Percentiles rank a stretch among this genome's conserved stretches.
Evolutionary conservation across 139 green algal species (phyloP).

Genomic region (Ettlia oleoabundans): DNA sequence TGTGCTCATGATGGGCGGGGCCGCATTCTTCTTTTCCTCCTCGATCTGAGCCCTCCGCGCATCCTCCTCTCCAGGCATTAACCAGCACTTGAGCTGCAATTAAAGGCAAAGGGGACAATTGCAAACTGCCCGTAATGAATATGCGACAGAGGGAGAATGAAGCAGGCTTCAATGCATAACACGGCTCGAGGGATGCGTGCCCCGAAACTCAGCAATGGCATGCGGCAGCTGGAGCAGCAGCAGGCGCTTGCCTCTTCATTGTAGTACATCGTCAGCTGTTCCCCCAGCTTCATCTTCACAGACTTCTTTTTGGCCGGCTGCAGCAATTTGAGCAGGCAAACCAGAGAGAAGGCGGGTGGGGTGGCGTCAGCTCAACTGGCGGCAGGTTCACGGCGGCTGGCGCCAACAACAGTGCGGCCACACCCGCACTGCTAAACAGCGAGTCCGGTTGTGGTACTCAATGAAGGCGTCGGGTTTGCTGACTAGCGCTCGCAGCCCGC

Average conservation of each 20-base stretch:
- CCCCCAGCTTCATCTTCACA: slow-evolving; percentile 40
- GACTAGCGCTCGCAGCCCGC: background rate
- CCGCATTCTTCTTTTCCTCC: slow-evolving; percentile 29
- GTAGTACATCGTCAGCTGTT: slow-evolving; percentile 44
- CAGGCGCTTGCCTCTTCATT: slow-evolving; percentile 35
- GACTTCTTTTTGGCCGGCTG: slow-evolving; percentile 30
- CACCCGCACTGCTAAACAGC: too few relatives aligned
- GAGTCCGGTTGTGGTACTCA: too few relatives aligned
- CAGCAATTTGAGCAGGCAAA: background rate
- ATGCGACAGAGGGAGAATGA: too few relatives aligned
- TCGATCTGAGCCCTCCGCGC: slow-evolving; percentile 22
- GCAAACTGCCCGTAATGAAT: background rate
- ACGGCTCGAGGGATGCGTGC: too few relatives aligned
- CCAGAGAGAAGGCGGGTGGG: too few relatives aligned
- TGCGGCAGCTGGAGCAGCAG: background rate
- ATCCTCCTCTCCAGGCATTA: slow-evolving; percentile 49
- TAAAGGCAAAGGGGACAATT: background rate
- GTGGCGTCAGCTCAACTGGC: too few relatives aligned
- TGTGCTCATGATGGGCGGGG: slow-evolving; percentile 9
- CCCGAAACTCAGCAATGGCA: background rate
- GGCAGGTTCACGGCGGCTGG: background rate
- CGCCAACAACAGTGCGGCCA: background rate
- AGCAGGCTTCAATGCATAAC: background rate
- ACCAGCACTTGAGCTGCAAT: slow-evolving; percentile 53
- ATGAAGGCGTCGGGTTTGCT: too few relatives aligned